Percentiles rank a stretch among this genome's conserved stretches.
Evolutionary conservation across 129 eudicot species (phyloP).

Genomic region (Cynara cardunculus): DNA sequence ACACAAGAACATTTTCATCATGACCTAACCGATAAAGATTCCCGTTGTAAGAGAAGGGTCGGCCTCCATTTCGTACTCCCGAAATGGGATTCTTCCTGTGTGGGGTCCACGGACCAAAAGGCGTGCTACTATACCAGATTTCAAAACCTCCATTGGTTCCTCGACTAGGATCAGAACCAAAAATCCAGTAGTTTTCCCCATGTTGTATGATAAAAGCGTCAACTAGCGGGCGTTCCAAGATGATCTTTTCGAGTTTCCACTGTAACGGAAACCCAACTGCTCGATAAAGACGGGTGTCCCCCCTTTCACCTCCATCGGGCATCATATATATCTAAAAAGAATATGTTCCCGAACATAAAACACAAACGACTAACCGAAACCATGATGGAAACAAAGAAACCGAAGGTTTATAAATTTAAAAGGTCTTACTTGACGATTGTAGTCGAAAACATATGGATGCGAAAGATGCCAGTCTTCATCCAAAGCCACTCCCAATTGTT

Average conservation of each 20-base stretch:
- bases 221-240: slow-evolving; percentile 61
- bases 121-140: slow-evolving; percentile 79
- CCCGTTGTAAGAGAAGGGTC: slow-evolving; percentile 69
- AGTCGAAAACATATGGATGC: slow-evolving; percentile 73
- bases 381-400: slow-evolving; percentile 1
- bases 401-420: neutral
- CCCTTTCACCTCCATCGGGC: slow-evolving; percentile 80
- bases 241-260: slow-evolving; percentile 71
- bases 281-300: slow-evolving; percentile 72
- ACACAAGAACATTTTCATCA: slow-evolving; percentile 47
- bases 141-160: slow-evolving; percentile 55
- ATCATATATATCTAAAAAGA: slow-evolving; percentile 69
- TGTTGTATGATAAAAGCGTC: slow-evolving; percentile 63
- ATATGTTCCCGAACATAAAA: neutral
- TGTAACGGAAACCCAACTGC: slow-evolving; percentile 69
- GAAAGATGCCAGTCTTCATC: slow-evolving; percentile 96
- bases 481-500: slow-evolving; percentile 67
- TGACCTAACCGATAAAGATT: slow-evolving; percentile 71
- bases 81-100: slow-evolving; percentile 64
- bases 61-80: slow-evolving; percentile 76
- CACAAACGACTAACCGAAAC: neutral
- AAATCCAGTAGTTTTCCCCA: slow-evolving; percentile 60
- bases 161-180: slow-evolving; percentile 65
- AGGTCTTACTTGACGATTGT: slow-evolving; percentile 57
- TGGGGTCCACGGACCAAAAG: slow-evolving; percentile 82